phyloP scores from a whole-genome alignment of 352 stramenopile species.

The Pythium chondricola region DNA sequence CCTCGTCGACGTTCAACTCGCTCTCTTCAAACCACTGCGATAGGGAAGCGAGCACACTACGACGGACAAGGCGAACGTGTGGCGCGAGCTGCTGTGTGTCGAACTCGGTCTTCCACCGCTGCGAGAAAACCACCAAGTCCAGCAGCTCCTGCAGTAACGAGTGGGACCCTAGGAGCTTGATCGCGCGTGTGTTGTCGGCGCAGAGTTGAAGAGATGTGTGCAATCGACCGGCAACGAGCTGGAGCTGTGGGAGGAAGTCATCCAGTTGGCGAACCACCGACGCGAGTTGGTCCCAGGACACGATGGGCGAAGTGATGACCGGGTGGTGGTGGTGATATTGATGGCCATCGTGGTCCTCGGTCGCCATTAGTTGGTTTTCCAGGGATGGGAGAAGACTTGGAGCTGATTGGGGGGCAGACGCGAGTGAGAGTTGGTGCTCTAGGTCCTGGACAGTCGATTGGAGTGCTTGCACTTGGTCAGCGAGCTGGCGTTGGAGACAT shows the following conservation, averaged over 20 bases:
- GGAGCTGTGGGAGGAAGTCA: slow-evolving; percentile 37
- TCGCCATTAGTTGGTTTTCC: too few relatives aligned
- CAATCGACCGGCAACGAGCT: slow-evolving; percentile 25
- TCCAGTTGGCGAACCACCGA: slow-evolving; percentile 21
- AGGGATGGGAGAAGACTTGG: too few relatives aligned
- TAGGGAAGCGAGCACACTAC: slow-evolving; percentile 29
- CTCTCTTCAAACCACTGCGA: slow-evolving; percentile 40
- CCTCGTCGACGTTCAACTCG: slow-evolving; percentile 1
- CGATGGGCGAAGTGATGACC: not conserved
- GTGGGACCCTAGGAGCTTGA: not conserved
- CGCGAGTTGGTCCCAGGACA: slow-evolving; percentile 13
- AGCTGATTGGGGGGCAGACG: too few relatives aligned
- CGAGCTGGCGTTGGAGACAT: too few relatives aligned
- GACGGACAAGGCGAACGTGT: slow-evolving; percentile 23
- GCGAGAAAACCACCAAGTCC: not conserved
- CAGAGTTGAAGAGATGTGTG: slow-evolving; percentile 30
- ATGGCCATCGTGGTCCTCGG: too few relatives aligned
- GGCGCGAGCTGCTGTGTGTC: not conserved
- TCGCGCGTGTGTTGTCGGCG: slow-evolving; percentile 22
- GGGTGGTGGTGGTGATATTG: not conserved
- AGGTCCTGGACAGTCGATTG: too few relatives aligned
- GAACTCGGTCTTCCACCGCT: slow-evolving; percentile 6
- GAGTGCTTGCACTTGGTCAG: too few relatives aligned
- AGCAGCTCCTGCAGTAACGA: not conserved
- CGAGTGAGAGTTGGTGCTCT: too few relatives aligned